These are phyloP conservation scores for Blastocystis sp. DNA, from an alignment of 352 stramenopile genomes.

Conservation along the genomic window DNA sequence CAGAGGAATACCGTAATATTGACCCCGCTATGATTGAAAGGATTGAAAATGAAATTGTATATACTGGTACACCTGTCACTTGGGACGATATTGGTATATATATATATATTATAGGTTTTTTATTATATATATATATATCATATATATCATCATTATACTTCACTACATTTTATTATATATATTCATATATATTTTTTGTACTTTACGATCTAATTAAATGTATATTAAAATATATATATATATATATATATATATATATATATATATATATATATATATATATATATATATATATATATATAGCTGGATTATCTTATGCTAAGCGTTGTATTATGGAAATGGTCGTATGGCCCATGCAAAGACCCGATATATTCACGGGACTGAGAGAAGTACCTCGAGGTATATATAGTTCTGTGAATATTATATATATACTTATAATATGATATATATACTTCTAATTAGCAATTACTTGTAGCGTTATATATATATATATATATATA, in stretches of 20 bases:
- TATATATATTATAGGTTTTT: too few relatives aligned
- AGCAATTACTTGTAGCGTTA: not conserved
- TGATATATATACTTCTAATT: not conserved
- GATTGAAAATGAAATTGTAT: slow-evolving; percentile 88
- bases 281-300: not conserved
- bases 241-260: too few relatives aligned
- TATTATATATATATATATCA: too few relatives aligned
- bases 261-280: too few relatives aligned
- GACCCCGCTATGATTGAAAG: slow-evolving; percentile 80
- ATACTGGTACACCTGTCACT: slow-evolving; percentile 65
- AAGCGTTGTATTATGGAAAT: slow-evolving; percentile 92
- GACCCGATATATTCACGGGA: slow-evolving; percentile 85
- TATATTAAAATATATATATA: not conserved
- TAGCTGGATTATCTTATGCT: slow-evolving; percentile 74
- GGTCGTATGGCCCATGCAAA: slow-evolving; percentile 89
- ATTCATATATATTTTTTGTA: not conserved
- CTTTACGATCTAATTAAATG: not conserved
- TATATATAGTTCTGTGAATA: slow-evolving; percentile 45
- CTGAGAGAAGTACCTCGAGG: slow-evolving; percentile 59
- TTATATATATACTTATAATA: slow-evolving; percentile 39
- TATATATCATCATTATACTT: too few relatives aligned
- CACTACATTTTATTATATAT: not conserved
- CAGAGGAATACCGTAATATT: slow-evolving; percentile 69
- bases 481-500: slow-evolving; percentile 40
- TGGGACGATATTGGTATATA: slow-evolving; percentile 82